Evolutionary conservation across 495 filamentous ascomycete species (phyloP), one percentile per base, ranked within the genome.

Genomic region (Tuber melanosporum): DNA sequence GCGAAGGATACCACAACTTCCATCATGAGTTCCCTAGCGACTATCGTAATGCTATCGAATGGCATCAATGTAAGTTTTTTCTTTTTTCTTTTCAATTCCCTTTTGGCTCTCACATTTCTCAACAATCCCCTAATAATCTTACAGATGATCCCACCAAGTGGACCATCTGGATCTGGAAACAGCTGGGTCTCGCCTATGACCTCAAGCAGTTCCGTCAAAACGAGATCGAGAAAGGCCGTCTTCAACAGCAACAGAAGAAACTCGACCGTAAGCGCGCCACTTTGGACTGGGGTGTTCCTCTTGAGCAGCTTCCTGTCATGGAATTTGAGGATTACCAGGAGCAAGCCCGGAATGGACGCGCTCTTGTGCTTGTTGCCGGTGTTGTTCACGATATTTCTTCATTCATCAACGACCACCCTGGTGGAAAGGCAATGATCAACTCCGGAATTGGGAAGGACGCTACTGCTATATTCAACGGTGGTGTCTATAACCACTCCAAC

Each of bases 21-120:
- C 95, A 99, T 88, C 95, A 99, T 89, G 95, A 99, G 84, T 99
- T 99, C 87, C 95, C 95, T 73, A 96, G 93, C 20, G 95, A 99
- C 85, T 98, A 97, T 91, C 93, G 95, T 84, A 99, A 99, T 85
- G 95, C 95, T 73, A 96, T 99, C 79, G 88, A 97, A 84, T 98
- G 94, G 93, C 92, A 92, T 87, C 95, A 99, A 88, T 99, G 78
- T 81, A 77, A 73, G 78, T 42, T 70, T 14, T 71, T 76, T 41
- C n/a, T 17, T 9, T 39, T 8, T 17, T 19, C 12, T 47, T 10
- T 26, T 57, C 39, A 41, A 41, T 52, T 70, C 6, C 44, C 49
- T 7, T 52, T n/a, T 41, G 15, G 0, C 10, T 70, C 6, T 3
- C n/a, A 26, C n/a, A 20, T 45, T 41, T n/a, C 17, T 2, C 26